A percentile compares a stretch with the other conserved stretches of the same genome.
Evolutionary conservation across 139 green algal species (phyloP).

Genomic region (Chlorella sp.): DNA sequence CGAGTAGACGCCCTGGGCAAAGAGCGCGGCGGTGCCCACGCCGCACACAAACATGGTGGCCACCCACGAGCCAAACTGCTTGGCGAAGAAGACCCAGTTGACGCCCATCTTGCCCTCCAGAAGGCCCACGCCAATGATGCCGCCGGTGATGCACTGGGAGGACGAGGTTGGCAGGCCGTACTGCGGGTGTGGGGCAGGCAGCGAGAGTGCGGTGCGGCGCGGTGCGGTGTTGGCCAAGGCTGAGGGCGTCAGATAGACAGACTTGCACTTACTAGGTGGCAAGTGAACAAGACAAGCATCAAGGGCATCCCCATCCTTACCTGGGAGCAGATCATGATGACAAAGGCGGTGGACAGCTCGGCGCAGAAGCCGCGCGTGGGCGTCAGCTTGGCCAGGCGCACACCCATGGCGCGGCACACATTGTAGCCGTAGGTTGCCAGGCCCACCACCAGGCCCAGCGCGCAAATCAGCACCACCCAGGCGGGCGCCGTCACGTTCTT

Average conservation of each 20-base stretch:
- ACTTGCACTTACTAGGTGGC: too few species aligned
- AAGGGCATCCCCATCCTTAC: too few species aligned
- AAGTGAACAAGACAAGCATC: too few species aligned
- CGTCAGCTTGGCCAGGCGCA: constrained; percentile 53
- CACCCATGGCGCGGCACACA: constrained; percentile 50
- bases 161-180: constrained; percentile 28
- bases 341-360: constrained; percentile 50
- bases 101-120: constrained; percentile 41
- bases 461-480: constrained; percentile 43
- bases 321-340: constrained; percentile 36
- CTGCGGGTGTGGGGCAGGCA: too few species aligned
- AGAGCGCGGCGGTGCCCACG: too few species aligned
- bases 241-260: too few species aligned
- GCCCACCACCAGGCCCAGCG: constrained; percentile 3
- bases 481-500: constrained; percentile 17
- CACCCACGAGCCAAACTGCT: constrained; percentile 25
- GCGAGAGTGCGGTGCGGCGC: too few species aligned
- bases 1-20: too few species aligned
- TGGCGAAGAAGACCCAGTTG: constrained; percentile 43
- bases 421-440: constrained; percentile 41
- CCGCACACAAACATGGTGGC: constrained; percentile 35
- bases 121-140: constrained; percentile 41
- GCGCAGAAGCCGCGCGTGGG: constrained; percentile 51
- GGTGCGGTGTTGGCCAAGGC: too few species aligned
- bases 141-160: constrained; percentile 35